A percentile compares a stretch with the other conserved stretches of the same genome.
phyloP scores from a whole-genome alignment of 345 rosid species.

The Dimocarpus longan region DNA sequence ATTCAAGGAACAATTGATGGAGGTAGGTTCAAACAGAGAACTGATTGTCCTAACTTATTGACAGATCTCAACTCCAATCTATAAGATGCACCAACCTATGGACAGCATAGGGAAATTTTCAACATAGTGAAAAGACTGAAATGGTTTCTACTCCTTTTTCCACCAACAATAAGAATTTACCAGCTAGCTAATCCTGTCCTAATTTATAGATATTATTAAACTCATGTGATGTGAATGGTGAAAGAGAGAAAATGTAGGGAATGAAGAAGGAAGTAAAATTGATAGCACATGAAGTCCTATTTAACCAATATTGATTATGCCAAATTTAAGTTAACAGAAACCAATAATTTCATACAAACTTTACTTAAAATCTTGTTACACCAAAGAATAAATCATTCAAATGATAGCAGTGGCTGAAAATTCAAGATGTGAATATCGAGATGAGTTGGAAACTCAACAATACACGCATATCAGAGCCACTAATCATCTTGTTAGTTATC shows the following conservation, averaged over 20 bases:
- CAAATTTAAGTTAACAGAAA: neutral
- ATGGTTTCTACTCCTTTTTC: neutral
- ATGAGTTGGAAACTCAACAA: constrained; percentile 10
- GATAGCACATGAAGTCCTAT: neutral
- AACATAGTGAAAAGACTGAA: neutral
- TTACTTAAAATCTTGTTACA: neutral
- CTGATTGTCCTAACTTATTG: neutral
- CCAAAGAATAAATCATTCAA: neutral
- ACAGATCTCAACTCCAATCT: neutral
- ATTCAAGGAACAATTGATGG: neutral
- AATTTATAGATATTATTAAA: neutral
- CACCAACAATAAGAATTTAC: neutral
- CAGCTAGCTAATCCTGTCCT: neutral
- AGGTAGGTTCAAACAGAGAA: neutral
- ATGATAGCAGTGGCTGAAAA: neutral
- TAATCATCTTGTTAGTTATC: neutral
- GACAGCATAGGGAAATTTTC: neutral
- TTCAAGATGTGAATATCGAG: neutral
- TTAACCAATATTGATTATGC: neutral
- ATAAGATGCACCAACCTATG: neutral
- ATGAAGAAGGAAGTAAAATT: neutral
- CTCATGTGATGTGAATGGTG: neutral
- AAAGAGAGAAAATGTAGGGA: neutral
- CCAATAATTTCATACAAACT: neutral
- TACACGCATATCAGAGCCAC: neutral